Evolutionary conservation across 345 rosid species (phyloP).

Genomic region (Cardamine chenopodiifolia): DNA sequence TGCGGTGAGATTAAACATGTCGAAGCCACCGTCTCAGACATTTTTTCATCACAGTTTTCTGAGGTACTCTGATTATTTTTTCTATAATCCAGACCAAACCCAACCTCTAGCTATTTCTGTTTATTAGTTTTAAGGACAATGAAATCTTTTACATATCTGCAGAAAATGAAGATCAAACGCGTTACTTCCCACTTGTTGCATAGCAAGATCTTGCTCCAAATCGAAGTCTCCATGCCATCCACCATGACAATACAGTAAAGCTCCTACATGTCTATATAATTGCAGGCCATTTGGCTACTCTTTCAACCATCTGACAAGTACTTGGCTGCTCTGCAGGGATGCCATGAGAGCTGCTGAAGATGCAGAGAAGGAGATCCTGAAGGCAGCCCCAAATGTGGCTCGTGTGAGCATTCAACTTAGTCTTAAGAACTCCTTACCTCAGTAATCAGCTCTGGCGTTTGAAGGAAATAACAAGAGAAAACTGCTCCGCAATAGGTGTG

Average conservation of each 20-base stretch:
- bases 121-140: conserved; percentile 1
- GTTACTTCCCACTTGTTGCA: conserved; percentile 67
- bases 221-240: conserved; percentile 47
- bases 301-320: conserved; percentile 22
- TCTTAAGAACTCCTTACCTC: conserved; percentile 52
- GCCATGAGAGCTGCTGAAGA: conserved; percentile 62
- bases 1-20: conserved; percentile 52
- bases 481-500: not conserved
- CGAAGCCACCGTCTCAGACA: conserved; percentile 48
- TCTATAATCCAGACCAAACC: not conserved
- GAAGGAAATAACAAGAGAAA: conserved; percentile 8
- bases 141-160: conserved; percentile 30
- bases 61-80: conserved; percentile 48
- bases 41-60: conserved; percentile 52
- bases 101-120: conserved; percentile 6
- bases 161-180: conserved; percentile 70
- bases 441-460: conserved; percentile 16
- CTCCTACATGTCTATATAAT: not conserved
- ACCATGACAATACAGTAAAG: conserved; percentile 46
- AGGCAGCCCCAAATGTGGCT: conserved; percentile 49
- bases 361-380: conserved; percentile 61
- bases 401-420: conserved; percentile 61
- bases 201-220: conserved; percentile 59
- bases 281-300: not conserved
- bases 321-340: conserved; percentile 45